These are phyloP conservation scores for Lathyrus aphaca DNA, from an alignment of 306 rosid species.

Conservation along the genomic window DNA sequence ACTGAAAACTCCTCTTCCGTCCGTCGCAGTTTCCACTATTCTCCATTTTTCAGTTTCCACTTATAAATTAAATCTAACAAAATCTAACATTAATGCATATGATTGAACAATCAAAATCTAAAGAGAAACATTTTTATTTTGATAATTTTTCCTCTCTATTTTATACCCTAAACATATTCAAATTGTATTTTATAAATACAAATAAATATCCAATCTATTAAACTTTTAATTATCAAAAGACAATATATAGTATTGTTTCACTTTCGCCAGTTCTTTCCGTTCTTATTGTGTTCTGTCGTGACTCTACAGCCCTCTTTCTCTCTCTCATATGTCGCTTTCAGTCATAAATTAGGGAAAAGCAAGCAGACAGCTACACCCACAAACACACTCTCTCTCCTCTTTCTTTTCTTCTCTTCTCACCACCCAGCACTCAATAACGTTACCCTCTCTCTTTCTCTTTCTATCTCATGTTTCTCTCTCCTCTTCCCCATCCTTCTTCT, in stretches of 20 bases:
- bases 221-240: too few relatives aligned
- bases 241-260: not conserved
- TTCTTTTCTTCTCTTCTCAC: not conserved
- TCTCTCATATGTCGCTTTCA: conserved; percentile 86
- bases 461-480: conserved; percentile 32
- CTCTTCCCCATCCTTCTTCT: conserved; percentile 6
- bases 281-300: conserved; percentile 32
- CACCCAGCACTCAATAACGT: conserved; percentile 9
- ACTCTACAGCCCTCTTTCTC: conserved; percentile 55
- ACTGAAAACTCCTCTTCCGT: too few relatives aligned
- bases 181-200: too few relatives aligned
- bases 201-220: too few relatives aligned
- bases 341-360: conserved; percentile 82
- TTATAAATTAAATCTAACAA: too few relatives aligned
- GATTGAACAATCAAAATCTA: too few relatives aligned
- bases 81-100: too few relatives aligned
- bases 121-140: too few relatives aligned
- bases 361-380: conserved; percentile 50
- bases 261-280: not conserved
- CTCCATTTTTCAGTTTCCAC: too few relatives aligned
- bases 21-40: too few relatives aligned
- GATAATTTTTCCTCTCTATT: too few relatives aligned
- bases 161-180: too few relatives aligned
- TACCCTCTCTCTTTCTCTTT: conserved; percentile 17
- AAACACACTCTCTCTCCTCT: conserved; percentile 5